Evolutionary conservation across 2,329 filamentous ascomycete species (phyloP), one percentile per base, ranked within the genome.

Genomic region (Pseudogymnoascus sp.): DNA sequence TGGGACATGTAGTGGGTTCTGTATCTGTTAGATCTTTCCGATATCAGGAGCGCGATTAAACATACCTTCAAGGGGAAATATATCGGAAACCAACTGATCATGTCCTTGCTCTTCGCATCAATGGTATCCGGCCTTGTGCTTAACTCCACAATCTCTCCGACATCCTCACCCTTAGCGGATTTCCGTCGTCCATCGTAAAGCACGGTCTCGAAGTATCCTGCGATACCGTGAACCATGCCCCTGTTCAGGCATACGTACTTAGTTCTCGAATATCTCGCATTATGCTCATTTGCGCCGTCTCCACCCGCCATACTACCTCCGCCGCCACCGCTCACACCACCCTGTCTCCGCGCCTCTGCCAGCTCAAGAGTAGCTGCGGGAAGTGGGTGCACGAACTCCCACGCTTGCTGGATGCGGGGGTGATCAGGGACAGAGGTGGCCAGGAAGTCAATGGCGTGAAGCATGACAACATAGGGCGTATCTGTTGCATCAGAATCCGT

Each of bases 11-110:
- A 99, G 80, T 0, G 94, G 93, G 69, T 85, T 86, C 92, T 96
- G 67, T n/a, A 29, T 68, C 59, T 63, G 52, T 69, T 63, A 72
- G 65, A 33, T 2, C 1, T 33, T 33, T 1, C 11, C 3, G 3
- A 45, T 41, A 23, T 26, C 29, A 26, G 11, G 63, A 23, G 41
- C 7, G 16, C 2, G 31, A 23, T 35, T 19, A 21, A 60, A 73
- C 83, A 71, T 79, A 92, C 92, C 85, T 94, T 96, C 12, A 99
- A 78, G 0, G 95, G 94, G 72, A 99, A 99, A 78, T 93, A 97
- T 31, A 99, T 97, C 1, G 94, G 94, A 74, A 99, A 99, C 94
- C 94, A 99, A 62, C 91, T 96, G 66, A 97, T 96, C 95, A 99
- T 99, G 70, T 95, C 92, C 72, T 89, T 89, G 80, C 92, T 96